Evolutionary conservation across 139 green algal genomes (phyloP), one percentile per base, ranked within the genome.

Genomic region (Penium margaritaceum): DNA sequence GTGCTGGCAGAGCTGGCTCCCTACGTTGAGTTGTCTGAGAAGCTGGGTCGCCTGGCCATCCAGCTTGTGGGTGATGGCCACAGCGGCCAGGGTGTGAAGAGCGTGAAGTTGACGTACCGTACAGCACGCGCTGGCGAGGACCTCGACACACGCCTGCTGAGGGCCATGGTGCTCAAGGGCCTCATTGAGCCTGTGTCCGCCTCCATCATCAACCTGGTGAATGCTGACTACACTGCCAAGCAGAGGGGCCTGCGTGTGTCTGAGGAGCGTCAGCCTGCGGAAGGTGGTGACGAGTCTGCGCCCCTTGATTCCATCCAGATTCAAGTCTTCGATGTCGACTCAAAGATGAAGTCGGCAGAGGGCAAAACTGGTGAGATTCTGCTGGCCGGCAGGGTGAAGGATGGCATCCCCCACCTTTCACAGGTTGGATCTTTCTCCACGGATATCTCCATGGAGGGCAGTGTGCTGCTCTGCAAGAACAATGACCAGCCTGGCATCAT

Each of bases 401-500:
- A 78, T 55, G 74, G 62, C 24, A 43, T 62, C 19, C 88, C 92
- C 38, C 95, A 91, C 87, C 80, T 97, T 5, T 92, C 87, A 33
- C 84, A 86, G 58, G 87, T 97, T 30, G 92, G 91, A 72, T 58
- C 66, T 74, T 95, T 94, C 70, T 88, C 94, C 63, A 87, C 95
- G 30, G 93, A 97, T 70, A 81, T 98, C 1, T 54, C 57, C 17
- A 27, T 85, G 67, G 77, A 90, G 71, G 90, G 90, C 33, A 86
- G 82, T 21, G 68, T 96, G 27, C 54, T 95, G 70, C 78, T 96
- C 46, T 85, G 68, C 15, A 82, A 85, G 38, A 91, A 97, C 82
- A 77, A 74, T 2, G 92, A 97, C 72, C 89, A 95, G 84, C 92
- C 92, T 0, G 92, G 92, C 73, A 92, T 97, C 62, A 94, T 97